phyloP scores from a whole-genome alignment of 352 stramenopile genomes.

The Aphanomyces euteiches region DNA sequence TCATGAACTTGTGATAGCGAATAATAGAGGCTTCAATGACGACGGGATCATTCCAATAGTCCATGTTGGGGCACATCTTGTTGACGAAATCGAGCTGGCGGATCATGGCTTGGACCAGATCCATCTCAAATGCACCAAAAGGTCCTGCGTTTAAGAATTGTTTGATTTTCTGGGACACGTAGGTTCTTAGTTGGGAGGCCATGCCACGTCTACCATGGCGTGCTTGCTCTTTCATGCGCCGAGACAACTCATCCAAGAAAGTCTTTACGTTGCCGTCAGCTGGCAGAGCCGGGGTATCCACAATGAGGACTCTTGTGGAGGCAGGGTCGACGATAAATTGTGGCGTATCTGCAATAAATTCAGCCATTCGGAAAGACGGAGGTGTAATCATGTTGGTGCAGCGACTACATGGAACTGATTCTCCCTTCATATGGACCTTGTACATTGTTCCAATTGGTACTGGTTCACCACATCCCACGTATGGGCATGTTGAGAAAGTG shows the following conservation, averaged over 20 bases:
- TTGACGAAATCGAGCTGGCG: conserved; percentile 30
- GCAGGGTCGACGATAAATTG: background rate
- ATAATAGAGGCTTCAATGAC: conserved; percentile 16
- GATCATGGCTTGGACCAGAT: conserved; percentile 29
- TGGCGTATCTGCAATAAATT: conserved; percentile 2
- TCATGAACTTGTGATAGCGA: conserved; percentile 30
- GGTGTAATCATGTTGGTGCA: background rate
- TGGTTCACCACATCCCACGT: background rate
- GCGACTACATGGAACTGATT: background rate
- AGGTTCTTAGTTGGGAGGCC: background rate
- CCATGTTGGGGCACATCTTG: conserved; percentile 27
- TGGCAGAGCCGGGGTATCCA: background rate
- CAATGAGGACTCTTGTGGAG: too few species aligned
- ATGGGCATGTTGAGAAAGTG: background rate
- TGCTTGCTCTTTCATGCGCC: background rate
- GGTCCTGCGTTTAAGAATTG: background rate
- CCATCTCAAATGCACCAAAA: conserved; percentile 13
- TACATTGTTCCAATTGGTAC: background rate
- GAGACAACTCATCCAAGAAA: conserved; percentile 4
- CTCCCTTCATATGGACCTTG: background rate
- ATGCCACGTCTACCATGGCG: background rate
- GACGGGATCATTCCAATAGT: conserved; percentile 21
- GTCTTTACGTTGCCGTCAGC: background rate
- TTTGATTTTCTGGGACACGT: background rate
- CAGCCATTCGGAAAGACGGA: background rate